Base-by-base conservation (phyloP, 2,329 filamentous ascomycete genomes). In the Fusarium zealandicum region DNA sequence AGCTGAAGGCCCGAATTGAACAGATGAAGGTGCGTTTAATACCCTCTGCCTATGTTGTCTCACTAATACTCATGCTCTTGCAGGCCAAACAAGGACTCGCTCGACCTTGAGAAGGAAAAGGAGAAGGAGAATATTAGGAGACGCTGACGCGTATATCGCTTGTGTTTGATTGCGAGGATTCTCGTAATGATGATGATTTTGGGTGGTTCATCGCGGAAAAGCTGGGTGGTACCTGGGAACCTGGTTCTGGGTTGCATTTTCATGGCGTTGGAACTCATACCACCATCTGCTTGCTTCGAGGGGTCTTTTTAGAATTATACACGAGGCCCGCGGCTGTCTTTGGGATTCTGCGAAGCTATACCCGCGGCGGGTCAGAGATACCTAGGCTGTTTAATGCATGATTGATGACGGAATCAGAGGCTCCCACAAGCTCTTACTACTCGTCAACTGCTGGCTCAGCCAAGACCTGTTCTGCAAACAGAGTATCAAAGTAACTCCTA, bases 1-100 rank as follows among this genome's bases (percentile, higher is more conserved):
- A 97, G 73, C 75, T 99, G 69, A 99, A 98, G 79, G 92, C 93
- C 45, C 86, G 95, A 72, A 99, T 99, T 74, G 95, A 98, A 79
- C 90, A 95, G 80, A 99, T 99, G 95, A 99, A 98, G 83, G 85
- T 84, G 68, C 63, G 76, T 68, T 13, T 3, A 35, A 10, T 8
- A 17, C 4, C 5, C 9, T 9, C 5, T 3, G 3, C 13, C 3
- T 1, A 20, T 16, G 12, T 2, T 1, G 7, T 6, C 16, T 3
- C 13, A 1, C n/a, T 8, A 27, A 39, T 11, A 59, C 49, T 62
- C 44, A 60, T 57, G 39, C 5, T 14, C 4, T 4, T 13, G 2
- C 20, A 82, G 79, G 79, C 80, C 20, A 77, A 79, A 63, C 81
- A 83, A 65, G 80, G 80, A 43, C 77, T 81, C 61, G 76, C 74